Evolutionary conservation across 2,329 filamentous ascomycete genomes (phyloP), one percentile per base, ranked within the genome.

Genomic region (Leptodontidium sp.): DNA sequence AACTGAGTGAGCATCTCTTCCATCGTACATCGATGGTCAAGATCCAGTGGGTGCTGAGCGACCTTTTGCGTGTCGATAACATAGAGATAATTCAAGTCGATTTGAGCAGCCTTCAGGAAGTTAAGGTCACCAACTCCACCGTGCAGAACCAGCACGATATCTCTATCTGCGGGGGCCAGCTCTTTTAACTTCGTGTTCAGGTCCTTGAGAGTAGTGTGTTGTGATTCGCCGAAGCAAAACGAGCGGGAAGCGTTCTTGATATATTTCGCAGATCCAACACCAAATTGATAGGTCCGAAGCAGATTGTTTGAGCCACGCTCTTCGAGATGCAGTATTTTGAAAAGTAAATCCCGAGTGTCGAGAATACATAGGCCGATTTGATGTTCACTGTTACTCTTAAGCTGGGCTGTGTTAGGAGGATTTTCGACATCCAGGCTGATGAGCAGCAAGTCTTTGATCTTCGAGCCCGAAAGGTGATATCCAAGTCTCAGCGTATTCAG

Each of bases 11-110:
- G 65, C 58, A 67, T 62, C 21, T 53, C 35, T 49, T 67, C 59
- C 24, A 62, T 55, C 17, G 47, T 67, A 26, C 58, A 63, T 47
- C 65, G 65, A 49, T 57, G 32, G 26, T 62, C 65, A 40, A 67
- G 65, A 11, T 67, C 49, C 24, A 67, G 65, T 24, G 40, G 35
- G 57, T 67, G 58, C 43, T 66, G 57, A 47, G 64, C 64, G 35
- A 57, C 64, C 43, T 66, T 66, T 63, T 62, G 65, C 7, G 59
- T 67, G 24, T 63, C 65, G 9, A 67, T 7, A 49, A 63, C 40
- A 21, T 38, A 58, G 8, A 65, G 35, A 11, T 53, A 35, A 15
- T 47, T 45, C 12, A 65, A 45, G n/a, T 65, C 53, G 2, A 65
- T 21, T 45, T 38, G 58, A 32, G 52, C 8, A 4, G 63, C 63